Evolutionary conservation across 2,329 filamentous ascomycete species (phyloP).

Genomic region (Nemania sp.): DNA sequence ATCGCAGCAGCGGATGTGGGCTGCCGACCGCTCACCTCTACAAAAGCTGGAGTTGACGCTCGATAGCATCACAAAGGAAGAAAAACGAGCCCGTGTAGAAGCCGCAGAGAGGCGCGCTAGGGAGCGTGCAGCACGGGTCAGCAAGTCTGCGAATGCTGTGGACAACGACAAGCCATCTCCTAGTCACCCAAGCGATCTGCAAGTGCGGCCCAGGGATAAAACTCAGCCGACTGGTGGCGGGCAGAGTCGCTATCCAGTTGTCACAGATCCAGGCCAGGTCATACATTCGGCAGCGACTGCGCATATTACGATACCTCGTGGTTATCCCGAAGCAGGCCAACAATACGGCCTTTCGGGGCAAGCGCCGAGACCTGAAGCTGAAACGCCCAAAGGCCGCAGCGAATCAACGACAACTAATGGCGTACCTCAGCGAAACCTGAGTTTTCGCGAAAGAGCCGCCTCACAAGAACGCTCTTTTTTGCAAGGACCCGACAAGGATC

Average conservation of each 20-base stretch:
- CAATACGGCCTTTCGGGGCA: conserved; percentile 37
- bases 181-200: conserved; percentile 36
- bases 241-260: conserved; percentile 30
- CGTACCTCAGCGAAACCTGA: conserved; percentile 59
- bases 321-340: conserved; percentile 40
- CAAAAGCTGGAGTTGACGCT: conserved; percentile 92
- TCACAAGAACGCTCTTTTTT: conserved; percentile 48
- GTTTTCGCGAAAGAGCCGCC: conserved; percentile 63
- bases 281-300: conserved; percentile 35
- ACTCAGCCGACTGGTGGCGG: conserved; percentile 33
- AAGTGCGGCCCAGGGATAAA: conserved; percentile 42
- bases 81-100: conserved; percentile 83
- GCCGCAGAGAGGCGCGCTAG: conserved; percentile 77
- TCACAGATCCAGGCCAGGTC: conserved; percentile 33
- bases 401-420: conserved; percentile 36
- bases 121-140: conserved; percentile 56
- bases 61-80: conserved; percentile 92
- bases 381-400: conserved; percentile 34
- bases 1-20: conserved; percentile 62
- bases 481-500: conserved; percentile 34
- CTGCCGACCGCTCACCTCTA: conserved; percentile 84
- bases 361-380: conserved; percentile 38
- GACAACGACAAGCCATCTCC: conserved; percentile 26
- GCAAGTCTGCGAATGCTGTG: conserved; percentile 27
- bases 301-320: conserved; percentile 39